Evolutionary conservation across 495 filamentous ascomycete genomes (phyloP), one percentile per base, ranked within the genome.

Genomic region (Penicillium pulvis): DNA sequence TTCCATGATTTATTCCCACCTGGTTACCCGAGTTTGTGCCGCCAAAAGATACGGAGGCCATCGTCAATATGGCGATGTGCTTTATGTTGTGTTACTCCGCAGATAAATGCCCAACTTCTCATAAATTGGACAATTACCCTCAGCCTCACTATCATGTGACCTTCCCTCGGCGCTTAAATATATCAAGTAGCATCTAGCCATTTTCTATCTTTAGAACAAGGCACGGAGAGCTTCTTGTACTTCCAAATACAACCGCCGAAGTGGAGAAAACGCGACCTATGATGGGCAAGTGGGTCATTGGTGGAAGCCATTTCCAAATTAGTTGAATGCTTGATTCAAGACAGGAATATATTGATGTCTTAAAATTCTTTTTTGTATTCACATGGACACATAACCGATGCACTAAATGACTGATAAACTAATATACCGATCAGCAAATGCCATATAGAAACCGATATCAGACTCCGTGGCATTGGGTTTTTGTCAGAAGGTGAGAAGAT

Each of bases 401-500:
- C n/a, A 45, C 17, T 20, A 20, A 17, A n/a, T 14, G 17, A 19
- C 48, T 19, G 26, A 35, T 51, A 30, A 10, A 51, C n/a, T 33
- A 46, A 45, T 42, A n/a, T 24, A 47, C 3, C 23, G 2, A 60
- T 66, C 43, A 68, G 65, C 62, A 58, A 45, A 55, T 36, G 58
- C 10, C 10, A 56, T 2, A 55, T 31, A 20, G 50, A 11, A 8
- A 28, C 33, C 44, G 45, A 26, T 30, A 31, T 1, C 20, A 47
- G 10, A 23, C 47, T 57, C 61, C 46, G 59, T 49, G 56, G 16
- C 1, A 41, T 41, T 17, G 44, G 8, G 16, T 0, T 23, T 31
- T 31, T 7, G 42, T 79, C 75, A 77, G 72, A 71, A 75, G 65
- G 70, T 74, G 81, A 83, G 79, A 83, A 83, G 79, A 81, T 79